A percentile compares a stretch with the other conserved stretches of the same genome.
Evolutionary conservation across 1,284 basidiomycete genomes (phyloP).

Genomic region (Cryptococcus sp.): DNA sequence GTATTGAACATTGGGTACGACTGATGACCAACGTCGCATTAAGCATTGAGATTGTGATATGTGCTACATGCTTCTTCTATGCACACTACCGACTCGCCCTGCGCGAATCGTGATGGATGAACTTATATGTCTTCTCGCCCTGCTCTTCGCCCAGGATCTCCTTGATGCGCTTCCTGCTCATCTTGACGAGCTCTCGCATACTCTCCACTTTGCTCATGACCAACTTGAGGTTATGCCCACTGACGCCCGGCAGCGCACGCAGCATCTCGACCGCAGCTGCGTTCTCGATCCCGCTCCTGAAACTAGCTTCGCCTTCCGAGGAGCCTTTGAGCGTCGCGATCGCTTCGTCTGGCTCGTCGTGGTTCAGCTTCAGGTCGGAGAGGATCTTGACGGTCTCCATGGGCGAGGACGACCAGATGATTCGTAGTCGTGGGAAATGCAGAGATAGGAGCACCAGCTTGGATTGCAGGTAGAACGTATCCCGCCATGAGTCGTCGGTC

Average conservation of each 20-base stretch:
- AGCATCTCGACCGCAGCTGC: slow-evolving; percentile 54
- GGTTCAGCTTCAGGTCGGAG: slow-evolving; percentile 83
- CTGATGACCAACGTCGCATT: too few species aligned
- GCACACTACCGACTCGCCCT: not conserved
- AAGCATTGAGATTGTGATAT: too few species aligned
- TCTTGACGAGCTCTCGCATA: slow-evolving; percentile 73
- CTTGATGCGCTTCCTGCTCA: slow-evolving; percentile 67
- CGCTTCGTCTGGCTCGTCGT: slow-evolving; percentile 76
- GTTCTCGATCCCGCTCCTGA: slow-evolving; percentile 41
- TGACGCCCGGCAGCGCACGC: slow-evolving; percentile 64
- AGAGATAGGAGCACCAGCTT: slow-evolving; percentile 88
- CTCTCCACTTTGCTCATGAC: slow-evolving; percentile 78
- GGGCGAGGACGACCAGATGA: slow-evolving; percentile 97
- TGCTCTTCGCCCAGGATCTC: slow-evolving; percentile 79
- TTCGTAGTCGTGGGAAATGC: slow-evolving; percentile 84
- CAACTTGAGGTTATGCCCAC: slow-evolving; percentile 79
- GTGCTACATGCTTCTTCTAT: too few species aligned
- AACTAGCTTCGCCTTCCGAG: slow-evolving; percentile 21
- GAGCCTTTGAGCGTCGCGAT: slow-evolving; percentile 77
- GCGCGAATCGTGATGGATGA: slow-evolving; percentile 68
- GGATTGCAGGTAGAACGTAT: slow-evolving; percentile 68
- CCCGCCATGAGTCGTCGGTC: slow-evolving; percentile 31
- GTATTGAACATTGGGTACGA: too few species aligned
- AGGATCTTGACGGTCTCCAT: slow-evolving; percentile 91
- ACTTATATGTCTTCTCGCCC: slow-evolving; percentile 75